Evolutionary conservation across 225 moss, liverwort and hornwort species (phyloP).

Genomic region (Asterella californica): DNA sequence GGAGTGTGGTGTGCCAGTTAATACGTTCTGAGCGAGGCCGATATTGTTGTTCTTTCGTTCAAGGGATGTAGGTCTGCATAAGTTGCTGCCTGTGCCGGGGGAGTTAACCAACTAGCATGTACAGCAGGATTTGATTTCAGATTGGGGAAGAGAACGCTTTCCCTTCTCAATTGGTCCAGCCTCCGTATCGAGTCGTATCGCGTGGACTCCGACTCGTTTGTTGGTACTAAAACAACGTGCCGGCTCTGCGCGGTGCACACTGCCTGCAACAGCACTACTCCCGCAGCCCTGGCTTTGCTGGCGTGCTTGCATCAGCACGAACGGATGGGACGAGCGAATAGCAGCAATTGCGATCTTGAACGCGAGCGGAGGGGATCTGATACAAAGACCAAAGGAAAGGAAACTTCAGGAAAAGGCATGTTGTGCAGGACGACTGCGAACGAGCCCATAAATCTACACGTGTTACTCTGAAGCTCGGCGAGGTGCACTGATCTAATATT

Average conservation of each 20-base stretch:
- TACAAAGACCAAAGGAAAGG: not conserved
- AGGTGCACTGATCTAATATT: slow-evolving; percentile 7
- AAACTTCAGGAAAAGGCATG: not conserved
- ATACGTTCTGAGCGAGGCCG: not conserved
- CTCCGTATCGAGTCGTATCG: not conserved
- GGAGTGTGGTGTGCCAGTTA: not conserved
- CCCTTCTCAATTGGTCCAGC: not conserved
- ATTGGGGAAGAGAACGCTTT: not conserved
- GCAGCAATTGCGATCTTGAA: not conserved
- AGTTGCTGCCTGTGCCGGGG: not conserved
- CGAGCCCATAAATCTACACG: slow-evolving; percentile 1
- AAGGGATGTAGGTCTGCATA: not conserved
- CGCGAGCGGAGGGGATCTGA: not conserved
- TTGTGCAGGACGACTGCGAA: not conserved
- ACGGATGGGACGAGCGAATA: not conserved
- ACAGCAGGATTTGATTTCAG: not conserved
- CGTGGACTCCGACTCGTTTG: not conserved
- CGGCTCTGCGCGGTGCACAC: not conserved
- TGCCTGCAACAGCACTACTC: no score
- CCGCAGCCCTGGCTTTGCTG: no score
- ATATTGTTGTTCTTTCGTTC: not conserved
- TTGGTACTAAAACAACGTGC: not conserved
- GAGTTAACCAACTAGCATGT: not conserved
- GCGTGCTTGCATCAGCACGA: not conserved
- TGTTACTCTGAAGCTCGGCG: slow-evolving; percentile 8